Evolutionary conservation across 139 green algal genomes (phyloP), one percentile per base, ranked within the genome.

Genomic region (Penium margaritaceum): DNA sequence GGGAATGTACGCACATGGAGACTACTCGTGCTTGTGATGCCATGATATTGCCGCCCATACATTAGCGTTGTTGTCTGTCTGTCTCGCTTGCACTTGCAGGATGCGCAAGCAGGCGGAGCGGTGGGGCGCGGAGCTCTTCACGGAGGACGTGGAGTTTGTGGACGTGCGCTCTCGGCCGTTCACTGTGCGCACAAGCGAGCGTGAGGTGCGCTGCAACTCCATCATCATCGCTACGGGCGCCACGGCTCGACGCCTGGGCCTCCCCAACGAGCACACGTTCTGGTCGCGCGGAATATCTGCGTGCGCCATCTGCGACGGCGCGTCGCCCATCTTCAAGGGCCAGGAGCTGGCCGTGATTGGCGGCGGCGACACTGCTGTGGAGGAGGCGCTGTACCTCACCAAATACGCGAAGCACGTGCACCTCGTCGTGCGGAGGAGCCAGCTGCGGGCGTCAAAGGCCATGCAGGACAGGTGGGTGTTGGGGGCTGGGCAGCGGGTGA

Each of bases 311-410:
- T 98, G 94, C 77, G 94, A 98, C 77, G 94, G 93, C 81, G 77
- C 83, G 17, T 67, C 35, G 4, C 81, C 81, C 14, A 80, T 84
- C 34, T 87, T 87, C 66, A 73, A 74, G 58, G 76, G 69, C 17
- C 76, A 83, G 70, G 85, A 94, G 65, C 80, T 99, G 54, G 94
- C 94, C 36, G 94, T 98, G 12, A 93, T 96, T 30, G 94, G 94
- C 39, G 94, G 94, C 33, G 94, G 94, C 1, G 94, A 99, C 84
- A 96, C 90, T 9, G 94, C 94, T 5, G 84, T 83, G 2, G 94
- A 98, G 81, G 94, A 98, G 80, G 90, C 94, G 0, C 63, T 97
- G 15, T 98, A 98, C 84, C 85, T 99, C 1, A 98, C 93, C 36
- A 99, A 98, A 82, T 99, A 98, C 68, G 88, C 77, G 37, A 89